phyloP scores from a whole-genome alignment of 192 early-diverging fungal species.

The Haplosporangium gracile region DNA sequence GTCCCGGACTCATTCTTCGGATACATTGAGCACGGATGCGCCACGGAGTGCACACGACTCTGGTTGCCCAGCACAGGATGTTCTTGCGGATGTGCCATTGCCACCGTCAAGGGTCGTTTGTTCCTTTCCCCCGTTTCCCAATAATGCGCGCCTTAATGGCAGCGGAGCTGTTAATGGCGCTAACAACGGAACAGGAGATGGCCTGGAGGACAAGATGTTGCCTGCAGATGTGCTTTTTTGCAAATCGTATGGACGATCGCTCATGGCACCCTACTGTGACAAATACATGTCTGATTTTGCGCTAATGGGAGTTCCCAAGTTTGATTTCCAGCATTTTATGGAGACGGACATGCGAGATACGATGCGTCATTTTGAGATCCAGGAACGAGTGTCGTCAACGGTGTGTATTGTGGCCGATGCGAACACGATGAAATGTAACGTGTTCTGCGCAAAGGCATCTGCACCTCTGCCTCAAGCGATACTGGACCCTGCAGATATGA shows the following conservation, averaged over 20 bases:
- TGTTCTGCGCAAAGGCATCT: conserved; percentile 27
- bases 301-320: conserved; percentile 66
- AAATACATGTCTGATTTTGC: conserved; percentile 70
- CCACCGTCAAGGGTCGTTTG: conserved; percentile 37
- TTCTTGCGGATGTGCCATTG: conserved; percentile 36
- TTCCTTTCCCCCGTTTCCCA: conserved; percentile 42
- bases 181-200: not conserved
- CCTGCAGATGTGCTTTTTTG: conserved; percentile 63
- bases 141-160: not conserved
- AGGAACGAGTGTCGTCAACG: conserved; percentile 20
- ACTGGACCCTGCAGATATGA: conserved; percentile 3
- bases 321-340: conserved; percentile 61
- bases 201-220: conserved; percentile 32
- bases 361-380: conserved; percentile 53
- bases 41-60: conserved; percentile 21
- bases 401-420: conserved; percentile 63
- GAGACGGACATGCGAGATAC: conserved; percentile 59
- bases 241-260: conserved; percentile 70
- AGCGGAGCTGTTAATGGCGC: not conserved
- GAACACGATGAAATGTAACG: conserved; percentile 56
- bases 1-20: conserved; percentile 38
- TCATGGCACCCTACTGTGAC: conserved; percentile 68
- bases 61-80: conserved; percentile 37
- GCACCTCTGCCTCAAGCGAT: conserved; percentile 27
- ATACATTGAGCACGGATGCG: conserved; percentile 22